These are phyloP conservation scores for Trypanosoma theileri DNA, from an alignment of 208 protist genomes.

Conservation along the genomic window DNA sequence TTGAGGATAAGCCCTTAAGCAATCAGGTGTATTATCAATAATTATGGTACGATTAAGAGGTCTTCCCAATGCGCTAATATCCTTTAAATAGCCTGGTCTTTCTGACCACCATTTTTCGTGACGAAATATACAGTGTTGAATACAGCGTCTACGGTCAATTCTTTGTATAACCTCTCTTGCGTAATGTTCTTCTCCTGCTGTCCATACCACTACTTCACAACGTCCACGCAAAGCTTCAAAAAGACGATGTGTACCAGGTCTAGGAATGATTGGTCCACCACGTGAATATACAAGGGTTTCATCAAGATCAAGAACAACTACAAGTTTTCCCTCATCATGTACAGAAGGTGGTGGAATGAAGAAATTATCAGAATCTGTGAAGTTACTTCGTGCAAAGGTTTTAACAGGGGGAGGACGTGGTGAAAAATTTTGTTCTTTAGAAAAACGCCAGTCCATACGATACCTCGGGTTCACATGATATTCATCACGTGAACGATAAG, in stretches of 20 bases:
- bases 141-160: conserved; percentile 29
- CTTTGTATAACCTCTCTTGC: conserved; percentile 39
- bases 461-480: neutral
- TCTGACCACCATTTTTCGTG: conserved; percentile 34
- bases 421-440: neutral
- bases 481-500: neutral
- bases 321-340: conserved; percentile 55
- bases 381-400: neutral
- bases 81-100: conserved; percentile 28
- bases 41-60: conserved; percentile 29
- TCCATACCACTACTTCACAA: conserved; percentile 80
- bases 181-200: conserved; percentile 56
- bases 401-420: neutral
- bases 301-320: conserved; percentile 80
- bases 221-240: conserved; percentile 47
- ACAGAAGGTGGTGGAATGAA: conserved; percentile 53
- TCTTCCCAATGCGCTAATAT: conserved; percentile 25
- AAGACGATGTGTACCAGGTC: conserved; percentile 47
- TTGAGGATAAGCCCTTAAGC: conserved; percentile 22
- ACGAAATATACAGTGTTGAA: conserved; percentile 36
- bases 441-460: neutral
- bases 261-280: conserved; percentile 47
- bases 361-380: conserved; percentile 1
- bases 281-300: conserved; percentile 79
- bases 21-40: conserved; percentile 37